Conservation (phyloP, 2,329 filamentous ascomycete genomes). For the Endocalyx cinctus region DNA sequence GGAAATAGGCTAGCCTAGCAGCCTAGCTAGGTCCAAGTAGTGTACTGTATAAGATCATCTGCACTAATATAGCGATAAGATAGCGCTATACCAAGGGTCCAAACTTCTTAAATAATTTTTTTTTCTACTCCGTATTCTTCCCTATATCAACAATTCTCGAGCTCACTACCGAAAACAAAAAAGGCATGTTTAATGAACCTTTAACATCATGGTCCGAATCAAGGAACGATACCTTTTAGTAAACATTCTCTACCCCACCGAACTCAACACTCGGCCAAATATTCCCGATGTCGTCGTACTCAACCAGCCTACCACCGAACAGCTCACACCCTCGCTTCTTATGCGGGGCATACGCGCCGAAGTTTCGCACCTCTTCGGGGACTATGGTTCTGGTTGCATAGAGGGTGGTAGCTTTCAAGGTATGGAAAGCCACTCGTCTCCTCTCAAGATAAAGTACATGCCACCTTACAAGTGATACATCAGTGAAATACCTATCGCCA, state of each 20-base stretch:
- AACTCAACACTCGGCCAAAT: slow-evolving; percentile 33
- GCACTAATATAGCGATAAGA: too few species aligned
- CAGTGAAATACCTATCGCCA: slow-evolving; percentile 87
- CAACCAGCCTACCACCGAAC: slow-evolving; percentile 72
- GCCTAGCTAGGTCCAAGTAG: too few species aligned
- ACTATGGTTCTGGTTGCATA: slow-evolving; percentile 77
- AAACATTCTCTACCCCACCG: slow-evolving; percentile 80
- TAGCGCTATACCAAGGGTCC: too few species aligned
- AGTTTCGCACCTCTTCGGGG: slow-evolving; percentile 73
- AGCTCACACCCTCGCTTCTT: slow-evolving; percentile 62
- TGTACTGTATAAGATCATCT: too few species aligned
- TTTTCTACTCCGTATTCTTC: too few species aligned
- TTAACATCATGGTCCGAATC: slow-evolving; percentile 98
- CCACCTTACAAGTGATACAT: too few species aligned
- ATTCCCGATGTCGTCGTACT: slow-evolving; percentile 64
- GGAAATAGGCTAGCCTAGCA: too few species aligned
- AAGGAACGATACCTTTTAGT: slow-evolving; percentile 96
- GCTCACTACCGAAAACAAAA: too few species aligned
- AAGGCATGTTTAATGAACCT: too few species aligned
- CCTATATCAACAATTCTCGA: too few species aligned
- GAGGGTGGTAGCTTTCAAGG: slow-evolving; percentile 61
- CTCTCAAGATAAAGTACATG: too few species aligned
- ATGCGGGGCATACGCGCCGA: slow-evolving; percentile 66
- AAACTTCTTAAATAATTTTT: too few species aligned
- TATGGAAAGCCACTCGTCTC: slow-evolving; percentile 30